Evolutionary conservation across 2,329 filamentous ascomycete species (phyloP).

Genomic region (Colletotrichum kahawae): DNA sequence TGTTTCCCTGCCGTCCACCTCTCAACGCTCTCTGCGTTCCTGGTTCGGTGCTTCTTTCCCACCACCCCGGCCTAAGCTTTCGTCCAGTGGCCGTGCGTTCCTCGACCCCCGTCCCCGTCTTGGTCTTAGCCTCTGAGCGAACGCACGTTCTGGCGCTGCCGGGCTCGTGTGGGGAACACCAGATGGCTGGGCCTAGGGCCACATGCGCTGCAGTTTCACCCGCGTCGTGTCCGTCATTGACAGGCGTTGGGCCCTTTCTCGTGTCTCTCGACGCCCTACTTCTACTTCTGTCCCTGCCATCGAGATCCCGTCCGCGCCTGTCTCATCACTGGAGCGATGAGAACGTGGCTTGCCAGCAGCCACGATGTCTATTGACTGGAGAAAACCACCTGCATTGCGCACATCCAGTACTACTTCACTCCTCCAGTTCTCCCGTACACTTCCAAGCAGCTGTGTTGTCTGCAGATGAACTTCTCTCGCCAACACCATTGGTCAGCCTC

Average conservation of each 20-base stretch:
- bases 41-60: background rate
- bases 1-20: constrained; percentile 8
- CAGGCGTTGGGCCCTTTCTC: background rate
- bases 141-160: constrained; percentile 18
- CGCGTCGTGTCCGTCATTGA: background rate
- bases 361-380: background rate
- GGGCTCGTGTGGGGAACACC: constrained; percentile 18
- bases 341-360: background rate
- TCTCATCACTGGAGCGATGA: background rate
- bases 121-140: constrained; percentile 6
- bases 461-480: background rate
- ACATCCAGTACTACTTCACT: background rate
- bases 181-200: background rate
- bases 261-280: background rate
- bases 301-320: background rate
- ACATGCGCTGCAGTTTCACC: background rate
- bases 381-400: background rate
- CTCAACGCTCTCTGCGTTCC: background rate
- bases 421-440: background rate
- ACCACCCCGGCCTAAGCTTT: constrained; percentile 18
- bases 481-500: background rate
- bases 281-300: background rate
- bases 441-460: background rate
- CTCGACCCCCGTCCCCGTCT: background rate
- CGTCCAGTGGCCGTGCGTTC: constrained; percentile 12